Evolutionary conservation across 768 basidiomycete species (phyloP).

Genomic region (Polyporus arcularius): DNA sequence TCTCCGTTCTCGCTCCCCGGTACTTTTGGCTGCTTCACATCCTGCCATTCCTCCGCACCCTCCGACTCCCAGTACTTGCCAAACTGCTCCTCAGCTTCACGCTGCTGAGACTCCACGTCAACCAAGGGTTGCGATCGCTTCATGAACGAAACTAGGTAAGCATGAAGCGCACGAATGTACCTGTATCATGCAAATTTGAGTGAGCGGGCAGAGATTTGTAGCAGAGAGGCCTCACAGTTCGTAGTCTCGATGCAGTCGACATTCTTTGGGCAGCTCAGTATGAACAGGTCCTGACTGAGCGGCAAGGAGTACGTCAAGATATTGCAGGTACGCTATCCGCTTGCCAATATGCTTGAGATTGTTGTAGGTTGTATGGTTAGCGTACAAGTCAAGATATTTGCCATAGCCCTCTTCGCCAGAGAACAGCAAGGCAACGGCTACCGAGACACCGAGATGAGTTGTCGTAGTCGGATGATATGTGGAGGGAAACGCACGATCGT

Average conservation of each 20-base stretch:
- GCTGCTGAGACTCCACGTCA: slow-evolving; percentile 70
- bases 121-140: slow-evolving; percentile 83
- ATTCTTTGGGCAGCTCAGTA: slow-evolving; percentile 66
- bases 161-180: slow-evolving; percentile 81
- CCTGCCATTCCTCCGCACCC: slow-evolving; percentile 78
- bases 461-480: background rate
- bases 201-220: background rate
- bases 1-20: slow-evolving; percentile 44
- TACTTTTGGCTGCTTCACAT: slow-evolving; percentile 39
- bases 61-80: slow-evolving; percentile 77
- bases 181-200: slow-evolving; percentile 39
- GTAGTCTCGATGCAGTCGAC: slow-evolving; percentile 71
- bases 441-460: background rate
- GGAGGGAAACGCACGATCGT: slow-evolving; percentile 70
- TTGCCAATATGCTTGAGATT: slow-evolving; percentile 87
- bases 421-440: slow-evolving; percentile 83
- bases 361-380: slow-evolving; percentile 83
- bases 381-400: slow-evolving; percentile 91
- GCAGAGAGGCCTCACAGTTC: slow-evolving; percentile 58
- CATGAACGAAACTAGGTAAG: slow-evolving; percentile 84
- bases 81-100: slow-evolving; percentile 69
- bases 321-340: slow-evolving; percentile 89
- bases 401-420: slow-evolving; percentile 97
- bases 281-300: slow-evolving; percentile 65
- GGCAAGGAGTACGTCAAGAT: slow-evolving; percentile 81